phyloP scores from a whole-genome alignment of 129 eudicot species.

The Flaveria bidentis region DNA sequence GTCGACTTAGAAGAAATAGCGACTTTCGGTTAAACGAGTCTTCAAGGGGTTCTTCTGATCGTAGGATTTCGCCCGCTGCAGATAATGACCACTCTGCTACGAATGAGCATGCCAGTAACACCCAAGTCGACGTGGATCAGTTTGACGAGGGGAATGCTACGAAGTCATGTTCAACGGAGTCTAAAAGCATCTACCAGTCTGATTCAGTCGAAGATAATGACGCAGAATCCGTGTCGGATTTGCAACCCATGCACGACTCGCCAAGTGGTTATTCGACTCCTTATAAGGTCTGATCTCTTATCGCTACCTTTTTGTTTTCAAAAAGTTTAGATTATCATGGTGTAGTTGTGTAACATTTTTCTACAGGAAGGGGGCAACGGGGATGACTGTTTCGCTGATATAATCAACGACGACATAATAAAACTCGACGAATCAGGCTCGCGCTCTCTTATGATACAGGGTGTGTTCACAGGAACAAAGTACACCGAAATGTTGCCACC shows the following conservation, averaged over 20 bases:
- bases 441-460: conserved; percentile 23
- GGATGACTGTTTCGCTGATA: conserved; percentile 78
- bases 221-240: conserved; percentile 49
- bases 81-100: conserved; percentile 27
- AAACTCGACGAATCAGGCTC: conserved; percentile 58
- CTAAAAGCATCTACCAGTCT: conserved; percentile 55
- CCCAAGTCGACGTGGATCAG: conserved; percentile 29
- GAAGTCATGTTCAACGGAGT: conserved; percentile 46
- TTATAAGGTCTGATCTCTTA: conserved; percentile 29
- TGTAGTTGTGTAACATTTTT: background rate
- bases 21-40: conserved; percentile 55
- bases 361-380: conserved; percentile 42
- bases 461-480: conserved; percentile 21
- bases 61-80: conserved; percentile 17
- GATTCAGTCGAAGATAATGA: conserved; percentile 51
- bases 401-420: conserved; percentile 82
- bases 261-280: conserved; percentile 38
- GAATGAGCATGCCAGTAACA: conserved; percentile 20
- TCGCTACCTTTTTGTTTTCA: background rate
- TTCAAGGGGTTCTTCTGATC: conserved; percentile 33
- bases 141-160: conserved; percentile 30
- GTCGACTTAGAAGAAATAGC: conserved; percentile 71
- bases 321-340: background rate
- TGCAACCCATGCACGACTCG: conserved; percentile 27
- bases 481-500: conserved; percentile 26